Base-by-base conservation (phyloP, 305 asterid species). In the Vinca major region DNA sequence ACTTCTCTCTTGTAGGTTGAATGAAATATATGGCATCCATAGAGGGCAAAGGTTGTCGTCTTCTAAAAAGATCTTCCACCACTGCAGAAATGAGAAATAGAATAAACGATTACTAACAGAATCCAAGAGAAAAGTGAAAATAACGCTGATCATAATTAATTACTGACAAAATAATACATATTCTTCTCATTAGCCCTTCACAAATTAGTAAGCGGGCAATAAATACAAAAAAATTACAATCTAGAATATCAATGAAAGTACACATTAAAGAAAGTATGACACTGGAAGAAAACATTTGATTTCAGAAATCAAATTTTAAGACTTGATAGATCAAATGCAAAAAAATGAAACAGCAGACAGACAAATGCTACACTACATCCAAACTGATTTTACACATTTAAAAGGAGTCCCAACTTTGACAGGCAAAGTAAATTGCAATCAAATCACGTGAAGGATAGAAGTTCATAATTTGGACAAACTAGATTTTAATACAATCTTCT, bases 11-110 rank as follows among this genome's bases (percentile, higher is more conserved):
- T 53, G 92, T 81, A 65, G 99, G 99, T 79, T 91, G 98, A 66
- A 94, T 84, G 84, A 85, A 94, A 77, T 94, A 94, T 80, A 94
- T 75, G 66, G 89, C 98, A 79, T 91, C 99, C 98, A 91, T 78
- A 67, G 96, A 83, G 21, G 99, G 97, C 83, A 94, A 79, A 72
- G 99, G 97, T 80, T 94, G 87, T 75, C 97, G 81, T 78, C 98
- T 83, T 85, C 89, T 88, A 57, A 87, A 91, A 78, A 94, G 91
- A 80, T 94, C 96, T 83, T 94, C 99, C 80, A 94, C 99, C 99
- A 91, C 98, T 94, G 89, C 75, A 73, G 58, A 71, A 64, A 48
- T 19, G 13, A 57, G 67, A 44, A 71, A 55, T 48, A 43, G 48
- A 69, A 60, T 52, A 26, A 36, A 6, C 26, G 14, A 40, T 21